Evolutionary conservation across 225 moss, liverwort and hornwort species (phyloP), one percentile per base, ranked within the genome.

Genomic region (Rhytidiadelphus loreus): DNA sequence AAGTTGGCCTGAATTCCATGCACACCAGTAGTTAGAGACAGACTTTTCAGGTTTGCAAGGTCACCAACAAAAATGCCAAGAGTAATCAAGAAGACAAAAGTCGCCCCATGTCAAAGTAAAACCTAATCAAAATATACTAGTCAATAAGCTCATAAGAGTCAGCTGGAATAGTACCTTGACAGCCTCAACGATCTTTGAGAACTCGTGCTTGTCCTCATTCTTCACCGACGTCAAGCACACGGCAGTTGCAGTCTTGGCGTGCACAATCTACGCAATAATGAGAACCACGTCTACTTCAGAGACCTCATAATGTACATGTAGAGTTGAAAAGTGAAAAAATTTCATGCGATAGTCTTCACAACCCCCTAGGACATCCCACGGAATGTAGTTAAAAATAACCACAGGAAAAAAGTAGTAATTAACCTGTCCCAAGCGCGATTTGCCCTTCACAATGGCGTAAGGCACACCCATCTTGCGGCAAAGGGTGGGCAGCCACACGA

Each of bases 381-480:
- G 33, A 16, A 53, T 35, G 60, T 50, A 20, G 41, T 32, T 58
- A 23, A 50, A 55, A 25, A 16, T 13, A 75, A 44, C 33, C 55
- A 9, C 13, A 52, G 52, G 48, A 83, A n/a, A 56, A 11, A 39
- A 16, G 7, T 7, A 57, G 48, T 35, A 37, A 37, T 26, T 23
- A 32, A 92, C 93, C 91, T 96, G 95, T 70, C 97, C 97, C n/a
- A 98, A 93, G 57, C 97, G 92, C 29, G 97, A 96, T 71, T 98
- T 98, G 44, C 97, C 96, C 92, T 98, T 98, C 41, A 98, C 96
- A 32, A 98, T 98, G 39, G 92, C 92, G 66, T 98, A 98, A 24
- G 97, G 97, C 41, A 98, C 94, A 78, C 96, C 96, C 96, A 96
- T 96, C 92, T 98, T 98, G 48, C 97, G 95, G 94, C 97, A 98